These are phyloP conservation scores for Coniochaeta ligniaria DNA, from an alignment of 2,329 filamentous ascomycete genomes.

Conservation along the genomic window DNA sequence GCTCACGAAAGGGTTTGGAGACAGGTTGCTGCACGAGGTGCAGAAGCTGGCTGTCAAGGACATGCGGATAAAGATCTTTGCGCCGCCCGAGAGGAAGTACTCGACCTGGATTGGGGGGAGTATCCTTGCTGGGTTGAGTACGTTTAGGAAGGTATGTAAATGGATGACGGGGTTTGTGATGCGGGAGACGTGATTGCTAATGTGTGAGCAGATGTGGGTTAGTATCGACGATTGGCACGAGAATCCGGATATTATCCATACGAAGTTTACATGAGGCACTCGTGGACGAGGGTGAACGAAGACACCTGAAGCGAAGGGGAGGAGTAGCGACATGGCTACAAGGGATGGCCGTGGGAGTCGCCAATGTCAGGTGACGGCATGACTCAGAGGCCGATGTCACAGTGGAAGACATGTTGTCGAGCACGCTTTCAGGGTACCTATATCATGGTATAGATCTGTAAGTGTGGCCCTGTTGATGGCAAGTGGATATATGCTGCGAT, in stretches of 20 bases:
- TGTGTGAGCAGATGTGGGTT: constrained; percentile 86
- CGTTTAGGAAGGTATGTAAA: constrained; percentile 82
- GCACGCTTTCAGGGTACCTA: background rate
- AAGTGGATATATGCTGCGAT: background rate
- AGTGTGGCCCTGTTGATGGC: background rate
- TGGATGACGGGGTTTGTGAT: no score
- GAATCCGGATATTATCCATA: constrained; percentile 98
- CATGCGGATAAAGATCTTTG: constrained; percentile 99
- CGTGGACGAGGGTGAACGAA: background rate
- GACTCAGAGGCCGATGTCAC: background rate
- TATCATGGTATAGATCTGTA: background rate
- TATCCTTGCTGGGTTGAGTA: constrained; percentile 92
- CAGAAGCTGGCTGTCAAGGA: constrained; percentile 94
- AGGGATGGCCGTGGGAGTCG: background rate
- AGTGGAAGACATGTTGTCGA: background rate
- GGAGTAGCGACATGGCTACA: background rate
- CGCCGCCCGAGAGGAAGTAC: constrained; percentile 94
- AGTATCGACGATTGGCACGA: constrained; percentile 99
- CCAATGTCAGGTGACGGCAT: background rate
- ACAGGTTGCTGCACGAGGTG: constrained; percentile 84
- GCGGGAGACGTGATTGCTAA: no score
- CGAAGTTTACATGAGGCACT: constrained; percentile 72
- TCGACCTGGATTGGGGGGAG: constrained; percentile 99
- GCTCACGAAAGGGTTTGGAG: constrained; percentile 92
- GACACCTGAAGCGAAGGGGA: background rate